Evolutionary conservation across 2,329 filamentous ascomycete species (phyloP).

Genomic region (Chaetomiaceae sp.): DNA sequence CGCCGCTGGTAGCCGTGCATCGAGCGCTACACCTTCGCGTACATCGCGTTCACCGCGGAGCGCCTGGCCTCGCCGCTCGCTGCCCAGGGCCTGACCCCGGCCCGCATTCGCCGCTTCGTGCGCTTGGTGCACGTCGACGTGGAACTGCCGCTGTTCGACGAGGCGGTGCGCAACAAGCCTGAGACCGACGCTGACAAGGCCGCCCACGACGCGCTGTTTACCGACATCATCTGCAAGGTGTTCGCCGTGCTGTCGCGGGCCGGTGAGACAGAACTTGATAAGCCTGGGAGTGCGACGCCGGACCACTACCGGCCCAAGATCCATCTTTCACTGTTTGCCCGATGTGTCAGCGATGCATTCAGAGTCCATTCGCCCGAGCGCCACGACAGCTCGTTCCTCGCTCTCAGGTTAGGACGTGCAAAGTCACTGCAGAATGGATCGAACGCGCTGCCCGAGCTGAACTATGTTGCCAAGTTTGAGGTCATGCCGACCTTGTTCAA

Average conservation of each 20-base stretch:
- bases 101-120: conserved; percentile 1
- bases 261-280: too few relatives aligned
- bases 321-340: background rate
- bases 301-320: conserved; percentile 3
- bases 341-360: conserved; percentile 1
- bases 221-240: conserved; percentile 1
- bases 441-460: background rate
- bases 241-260: background rate
- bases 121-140: background rate
- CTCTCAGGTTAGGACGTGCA: background rate
- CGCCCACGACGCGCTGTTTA: background rate
- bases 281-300: too few relatives aligned
- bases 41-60: background rate
- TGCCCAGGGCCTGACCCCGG: background rate
- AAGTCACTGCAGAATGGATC: background rate
- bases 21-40: conserved; percentile 1
- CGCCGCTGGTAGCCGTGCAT: conserved; percentile 1
- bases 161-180: background rate
- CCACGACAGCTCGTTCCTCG: conserved; percentile 1
- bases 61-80: conserved; percentile 1
- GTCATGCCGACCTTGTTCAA: background rate
- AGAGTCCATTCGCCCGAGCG: too few relatives aligned
- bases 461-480: background rate
- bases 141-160: conserved; percentile 1
- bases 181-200: conserved; percentile 2